Percentiles rank a stretch among this genome's conserved stretches.
phyloP scores from a whole-genome alignment of 345 rosid species.

The Sonneratia alba region DNA sequence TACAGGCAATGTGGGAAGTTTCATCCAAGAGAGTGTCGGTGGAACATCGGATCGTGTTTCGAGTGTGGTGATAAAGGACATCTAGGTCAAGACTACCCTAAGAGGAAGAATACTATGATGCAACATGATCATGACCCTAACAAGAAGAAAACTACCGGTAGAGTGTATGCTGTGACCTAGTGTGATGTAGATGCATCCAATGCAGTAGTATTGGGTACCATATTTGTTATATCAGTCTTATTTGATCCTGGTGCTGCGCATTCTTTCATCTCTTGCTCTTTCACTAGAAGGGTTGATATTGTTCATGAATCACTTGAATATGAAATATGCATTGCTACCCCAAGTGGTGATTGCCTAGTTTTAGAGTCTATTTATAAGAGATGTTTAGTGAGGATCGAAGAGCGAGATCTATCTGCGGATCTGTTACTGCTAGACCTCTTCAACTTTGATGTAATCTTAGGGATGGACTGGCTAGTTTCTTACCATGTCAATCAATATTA shows the following conservation, averaged over 20 bases:
- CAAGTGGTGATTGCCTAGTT: not conserved
- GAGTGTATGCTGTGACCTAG: not conserved
- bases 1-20: not conserved
- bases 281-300: not conserved
- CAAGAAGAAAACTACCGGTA: not conserved
- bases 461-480: not conserved
- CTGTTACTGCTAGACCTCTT: not conserved
- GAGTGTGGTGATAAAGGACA: not conserved
- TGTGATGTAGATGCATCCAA: not conserved
- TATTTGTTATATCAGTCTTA: too few relatives aligned
- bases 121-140: too few relatives aligned
- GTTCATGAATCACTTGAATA: not conserved
- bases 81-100: not conserved
- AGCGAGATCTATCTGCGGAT: not conserved
- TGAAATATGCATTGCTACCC: not conserved
- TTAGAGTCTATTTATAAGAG: too few relatives aligned
- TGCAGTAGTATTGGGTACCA: not conserved
- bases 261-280: too few relatives aligned
- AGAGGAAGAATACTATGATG: not conserved
- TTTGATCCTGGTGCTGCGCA: too few relatives aligned
- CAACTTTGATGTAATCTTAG: not conserved
- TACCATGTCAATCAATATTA: not conserved
- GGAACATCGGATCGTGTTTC: not conserved
- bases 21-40: not conserved
- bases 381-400: not conserved